Conservation (phyloP, 495 filamentous ascomycete species). For the Lasiosphaeris hirsuta region DNA sequence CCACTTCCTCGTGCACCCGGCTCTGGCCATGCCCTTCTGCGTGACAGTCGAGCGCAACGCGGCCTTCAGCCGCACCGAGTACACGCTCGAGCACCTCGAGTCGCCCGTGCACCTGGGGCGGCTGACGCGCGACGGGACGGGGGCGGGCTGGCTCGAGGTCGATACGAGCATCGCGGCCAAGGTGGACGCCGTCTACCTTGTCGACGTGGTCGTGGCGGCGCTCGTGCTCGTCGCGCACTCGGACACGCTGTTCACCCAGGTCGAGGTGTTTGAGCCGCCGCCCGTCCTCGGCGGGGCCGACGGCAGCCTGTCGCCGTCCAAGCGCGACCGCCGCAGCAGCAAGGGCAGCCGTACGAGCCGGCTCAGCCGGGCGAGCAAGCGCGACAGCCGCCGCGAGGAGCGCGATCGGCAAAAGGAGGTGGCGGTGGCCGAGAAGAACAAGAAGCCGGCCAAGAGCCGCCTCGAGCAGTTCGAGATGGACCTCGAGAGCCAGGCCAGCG, state of each 20-base stretch:
- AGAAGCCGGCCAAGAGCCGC: constrained; percentile 28
- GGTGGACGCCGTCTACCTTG: constrained; percentile 62
- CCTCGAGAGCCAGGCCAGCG: constrained; percentile 51
- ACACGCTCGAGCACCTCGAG: constrained; percentile 60
- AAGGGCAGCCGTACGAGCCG: constrained; percentile 26
- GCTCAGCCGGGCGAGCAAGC: constrained; percentile 11
- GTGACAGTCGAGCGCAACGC: constrained; percentile 49
- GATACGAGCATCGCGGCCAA: constrained; percentile 49
- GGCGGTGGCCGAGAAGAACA: constrained; percentile 18
- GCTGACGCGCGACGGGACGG: constrained; percentile 51
- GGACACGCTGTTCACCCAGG: constrained; percentile 48
- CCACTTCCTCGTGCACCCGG: constrained; percentile 72
- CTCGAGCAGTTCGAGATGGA: constrained; percentile 56
- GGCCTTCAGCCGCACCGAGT: constrained; percentile 56
- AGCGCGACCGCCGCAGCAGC: constrained; percentile 14
- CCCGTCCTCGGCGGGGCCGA: constrained; percentile 31
- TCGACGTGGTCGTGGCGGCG: constrained; percentile 70
- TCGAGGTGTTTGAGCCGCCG: constrained; percentile 53
- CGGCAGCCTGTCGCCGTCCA: constrained; percentile 11
- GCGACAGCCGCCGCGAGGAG: constrained; percentile 21
- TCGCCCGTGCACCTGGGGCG: constrained; percentile 49
- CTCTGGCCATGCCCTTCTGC: constrained; percentile 56
- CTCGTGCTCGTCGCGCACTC: constrained; percentile 65
- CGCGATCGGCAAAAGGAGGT: constrained; percentile 16
- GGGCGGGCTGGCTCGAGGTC: constrained; percentile 50